These are phyloP conservation scores for Suillus weaverae DNA, from an alignment of 768 basidiomycete species.

Conservation along the genomic window DNA sequence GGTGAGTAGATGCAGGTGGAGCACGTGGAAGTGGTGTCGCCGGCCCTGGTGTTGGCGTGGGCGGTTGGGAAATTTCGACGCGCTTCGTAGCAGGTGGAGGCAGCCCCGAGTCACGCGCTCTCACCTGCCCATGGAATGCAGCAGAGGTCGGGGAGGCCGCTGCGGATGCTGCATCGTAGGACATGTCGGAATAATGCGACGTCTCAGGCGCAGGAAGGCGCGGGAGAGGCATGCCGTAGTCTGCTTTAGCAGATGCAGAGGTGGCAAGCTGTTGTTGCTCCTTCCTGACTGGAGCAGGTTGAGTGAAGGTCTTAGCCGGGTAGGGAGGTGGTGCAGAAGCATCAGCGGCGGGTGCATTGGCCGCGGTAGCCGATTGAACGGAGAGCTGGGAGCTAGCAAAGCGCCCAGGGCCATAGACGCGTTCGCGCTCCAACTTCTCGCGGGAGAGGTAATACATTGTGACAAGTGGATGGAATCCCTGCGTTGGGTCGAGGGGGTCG, in stretches of 20 bases:
- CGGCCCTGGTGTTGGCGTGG: slow-evolving; percentile 28
- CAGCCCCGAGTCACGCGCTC: slow-evolving; percentile 63
- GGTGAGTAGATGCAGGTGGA: slow-evolving; percentile 77
- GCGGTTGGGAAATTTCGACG: slow-evolving; percentile 25
- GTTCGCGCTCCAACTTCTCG: slow-evolving; percentile 94
- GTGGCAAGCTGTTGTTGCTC: slow-evolving; percentile 25
- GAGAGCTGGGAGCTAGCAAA: slow-evolving; percentile 92
- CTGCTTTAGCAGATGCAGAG: slow-evolving; percentile 47
- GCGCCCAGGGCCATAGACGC: slow-evolving; percentile 89
- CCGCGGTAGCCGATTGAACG: slow-evolving; percentile 36
- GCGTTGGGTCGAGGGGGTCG: slow-evolving; percentile 76
- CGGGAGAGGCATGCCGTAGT: slow-evolving; percentile 83
- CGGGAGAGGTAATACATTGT: slow-evolving; percentile 96
- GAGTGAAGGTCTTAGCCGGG: slow-evolving; percentile 32
- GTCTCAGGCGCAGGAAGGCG: slow-evolving; percentile 79
- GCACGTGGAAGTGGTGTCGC: slow-evolving; percentile 53
- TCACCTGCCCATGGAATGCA: slow-evolving; percentile 58
- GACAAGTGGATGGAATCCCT: slow-evolving; percentile 91
- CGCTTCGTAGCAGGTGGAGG: slow-evolving; percentile 40
- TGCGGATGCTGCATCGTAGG: slow-evolving; percentile 59
- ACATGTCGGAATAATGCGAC: slow-evolving; percentile 78
- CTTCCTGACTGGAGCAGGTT: slow-evolving; percentile 33
- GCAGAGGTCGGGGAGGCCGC: slow-evolving; percentile 59
- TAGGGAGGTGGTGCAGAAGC: slow-evolving; percentile 17
- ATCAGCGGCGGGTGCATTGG: slow-evolving; percentile 20